Conservation (phyloP, 176 grass and related monocot genomes). For the Aegilops bicornis region DNA sequence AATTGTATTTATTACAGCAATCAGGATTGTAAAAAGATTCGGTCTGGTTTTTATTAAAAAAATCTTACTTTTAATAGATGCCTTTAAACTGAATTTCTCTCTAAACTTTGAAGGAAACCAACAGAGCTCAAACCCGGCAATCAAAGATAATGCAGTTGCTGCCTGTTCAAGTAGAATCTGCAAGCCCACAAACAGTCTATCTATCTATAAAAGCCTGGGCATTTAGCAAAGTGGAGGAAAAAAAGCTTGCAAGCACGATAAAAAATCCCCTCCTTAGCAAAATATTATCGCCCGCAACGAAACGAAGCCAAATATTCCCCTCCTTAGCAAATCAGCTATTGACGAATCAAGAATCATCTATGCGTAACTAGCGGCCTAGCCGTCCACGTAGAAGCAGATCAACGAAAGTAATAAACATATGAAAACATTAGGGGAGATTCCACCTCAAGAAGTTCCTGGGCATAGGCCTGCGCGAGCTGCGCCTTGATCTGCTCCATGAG, state of each 20-base stretch:
- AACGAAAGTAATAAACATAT: not conserved
- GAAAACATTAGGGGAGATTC: not conserved
- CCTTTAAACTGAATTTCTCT: not conserved
- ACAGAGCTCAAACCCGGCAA: not conserved
- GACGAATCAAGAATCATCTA: not conserved
- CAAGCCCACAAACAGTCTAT: not conserved
- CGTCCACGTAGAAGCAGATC: not conserved
- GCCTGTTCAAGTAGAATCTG: not conserved
- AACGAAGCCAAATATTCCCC: not conserved
- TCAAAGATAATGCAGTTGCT: not conserved
- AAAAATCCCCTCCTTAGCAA: not conserved
- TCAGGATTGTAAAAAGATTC: not conserved
- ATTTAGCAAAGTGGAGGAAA: not conserved
- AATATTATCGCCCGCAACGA: not conserved
- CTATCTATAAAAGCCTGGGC: not conserved
- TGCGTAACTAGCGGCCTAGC: not conserved
- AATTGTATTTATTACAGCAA: not conserved
- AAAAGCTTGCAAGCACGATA: not conserved
- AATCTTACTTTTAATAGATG: not conserved
- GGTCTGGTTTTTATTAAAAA: not conserved
- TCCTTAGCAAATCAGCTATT: not conserved
- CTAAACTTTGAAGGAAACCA: not conserved
- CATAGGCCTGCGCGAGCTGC: conserved; percentile 83
- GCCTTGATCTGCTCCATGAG: conserved; percentile 89
- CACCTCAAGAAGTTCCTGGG: conserved; percentile 85